phyloP scores from a whole-genome alignment of 2,329 filamentous ascomycete species.

The Scleromitrula shiraiana region DNA sequence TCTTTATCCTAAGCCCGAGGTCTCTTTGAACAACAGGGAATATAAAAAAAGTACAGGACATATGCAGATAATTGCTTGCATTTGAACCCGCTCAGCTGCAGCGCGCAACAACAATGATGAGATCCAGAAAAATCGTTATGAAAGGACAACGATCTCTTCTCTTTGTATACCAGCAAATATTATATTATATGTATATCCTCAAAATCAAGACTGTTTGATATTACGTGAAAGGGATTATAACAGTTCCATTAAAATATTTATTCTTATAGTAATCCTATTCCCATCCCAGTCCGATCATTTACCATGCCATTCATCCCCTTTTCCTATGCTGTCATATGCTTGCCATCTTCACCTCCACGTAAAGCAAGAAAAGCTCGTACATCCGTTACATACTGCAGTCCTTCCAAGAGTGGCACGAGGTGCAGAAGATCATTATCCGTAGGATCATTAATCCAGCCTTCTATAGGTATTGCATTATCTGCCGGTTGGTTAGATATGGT shows the following conservation, averaged over 20 bases:
- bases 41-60: not conserved
- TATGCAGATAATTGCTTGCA: constrained; percentile 8
- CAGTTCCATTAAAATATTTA: constrained; percentile 10
- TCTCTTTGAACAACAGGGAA: not conserved
- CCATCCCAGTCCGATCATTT: not conserved
- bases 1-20: not conserved
- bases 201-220: not conserved
- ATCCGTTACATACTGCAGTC: constrained; percentile 92
- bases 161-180: too few relatives aligned
- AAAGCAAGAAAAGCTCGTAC: constrained; percentile 85
- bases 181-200: too few relatives aligned
- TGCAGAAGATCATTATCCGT: constrained; percentile 94
- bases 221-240: not conserved
- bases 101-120: not conserved
- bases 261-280: constrained; percentile 7
- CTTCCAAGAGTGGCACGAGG: constrained; percentile 85
- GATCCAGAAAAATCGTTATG: not conserved
- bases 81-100: constrained; percentile 8
- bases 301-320: constrained; percentile 1
- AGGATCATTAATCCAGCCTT: constrained; percentile 98
- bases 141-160: not conserved
- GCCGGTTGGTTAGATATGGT: constrained; percentile 11
- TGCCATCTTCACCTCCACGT: constrained; percentile 73
- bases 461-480: constrained; percentile 99
- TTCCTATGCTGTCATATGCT: constrained; percentile 30